phyloP scores from a whole-genome alignment of 768 basidiomycete genomes.

The Peribolospora kevripleyi region DNA sequence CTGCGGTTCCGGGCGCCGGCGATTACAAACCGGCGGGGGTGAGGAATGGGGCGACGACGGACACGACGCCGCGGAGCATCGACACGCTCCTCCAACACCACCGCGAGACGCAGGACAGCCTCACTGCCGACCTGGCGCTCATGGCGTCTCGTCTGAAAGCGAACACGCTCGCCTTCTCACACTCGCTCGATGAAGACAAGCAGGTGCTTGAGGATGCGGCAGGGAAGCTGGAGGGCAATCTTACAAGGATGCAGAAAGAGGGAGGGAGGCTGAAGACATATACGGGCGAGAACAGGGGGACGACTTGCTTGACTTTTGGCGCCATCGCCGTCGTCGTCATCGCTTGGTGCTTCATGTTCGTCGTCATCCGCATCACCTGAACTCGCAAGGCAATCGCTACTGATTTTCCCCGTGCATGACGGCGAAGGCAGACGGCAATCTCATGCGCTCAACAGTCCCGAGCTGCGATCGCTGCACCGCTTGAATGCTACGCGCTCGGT shows the following conservation, averaged over 20 bases:
- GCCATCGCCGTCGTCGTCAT: constrained; percentile 41
- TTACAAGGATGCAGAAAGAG: constrained; percentile 41
- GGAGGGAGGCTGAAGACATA: constrained; percentile 39
- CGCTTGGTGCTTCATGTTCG: constrained; percentile 37
- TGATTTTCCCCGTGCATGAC: too few relatives aligned
- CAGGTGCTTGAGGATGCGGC: constrained; percentile 40
- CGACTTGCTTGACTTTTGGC: constrained; percentile 45
- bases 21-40: too few relatives aligned
- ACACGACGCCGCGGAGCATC: too few relatives aligned
- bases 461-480: too few relatives aligned
- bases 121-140: constrained; percentile 44
- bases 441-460: too few relatives aligned
- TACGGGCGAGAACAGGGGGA: constrained; percentile 37
- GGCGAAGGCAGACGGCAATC: too few relatives aligned
- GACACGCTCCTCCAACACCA: constrained; percentile 11
- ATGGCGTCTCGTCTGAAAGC: constrained; percentile 76
- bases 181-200: constrained; percentile 48
- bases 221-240: constrained; percentile 49
- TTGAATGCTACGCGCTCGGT: too few relatives aligned
- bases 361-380: constrained; percentile 40
- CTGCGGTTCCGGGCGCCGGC: too few relatives aligned
- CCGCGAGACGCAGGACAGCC: constrained; percentile 34
- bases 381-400: too few relatives aligned
- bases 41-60: too few relatives aligned
- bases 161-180: constrained; percentile 57